These are phyloP conservation scores for Heterococcus sp. DNA, from an alignment of 108 stramenopile species.

Conservation along the genomic window DNA sequence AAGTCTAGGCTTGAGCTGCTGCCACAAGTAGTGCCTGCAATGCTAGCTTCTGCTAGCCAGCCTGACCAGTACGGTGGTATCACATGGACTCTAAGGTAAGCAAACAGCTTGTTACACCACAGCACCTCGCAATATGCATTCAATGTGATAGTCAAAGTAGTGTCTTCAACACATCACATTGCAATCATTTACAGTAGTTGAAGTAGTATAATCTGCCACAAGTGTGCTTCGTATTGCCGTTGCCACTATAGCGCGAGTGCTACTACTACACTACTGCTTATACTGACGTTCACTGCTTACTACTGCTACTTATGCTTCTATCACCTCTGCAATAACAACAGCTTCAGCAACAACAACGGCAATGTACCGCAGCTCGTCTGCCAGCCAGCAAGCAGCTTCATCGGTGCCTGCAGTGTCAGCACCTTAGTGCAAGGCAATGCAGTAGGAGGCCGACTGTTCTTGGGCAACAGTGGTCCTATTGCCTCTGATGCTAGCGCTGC, in stretches of 20 bases:
- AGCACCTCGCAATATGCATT: not conserved
- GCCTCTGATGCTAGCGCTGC: constrained; percentile 32
- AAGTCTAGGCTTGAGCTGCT: constrained; percentile 2
- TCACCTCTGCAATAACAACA: not conserved
- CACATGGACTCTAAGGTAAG: constrained; percentile 39
- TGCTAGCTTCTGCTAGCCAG: constrained; percentile 18
- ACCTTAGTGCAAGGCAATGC: constrained; percentile 75
- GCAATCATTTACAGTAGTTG: not conserved
- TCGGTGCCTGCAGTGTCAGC: constrained; percentile 51
- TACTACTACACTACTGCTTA: not conserved
- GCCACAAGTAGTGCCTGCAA: not conserved
- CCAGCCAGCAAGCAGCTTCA: constrained; percentile 7
- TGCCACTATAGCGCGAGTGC: not conserved
- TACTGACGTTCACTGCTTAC: not conserved
- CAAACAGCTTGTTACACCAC: not conserved
- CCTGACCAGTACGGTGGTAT: constrained; percentile 35
- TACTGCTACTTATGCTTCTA: not conserved
- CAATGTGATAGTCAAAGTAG: not conserved
- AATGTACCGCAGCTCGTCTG: constrained; percentile 42
- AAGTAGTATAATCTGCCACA: not conserved
- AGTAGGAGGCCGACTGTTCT: constrained; percentile 65
- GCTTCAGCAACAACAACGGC: constrained; percentile 40
- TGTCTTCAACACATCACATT: not conserved
- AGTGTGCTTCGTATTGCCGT: not conserved
- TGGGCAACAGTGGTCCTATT: constrained; percentile 61